A percentile compares a stretch with the other conserved stretches of the same genome.
Evolutionary conservation across 148 eudicot species (phyloP).

Genomic region (Chenopodium formosanum): DNA sequence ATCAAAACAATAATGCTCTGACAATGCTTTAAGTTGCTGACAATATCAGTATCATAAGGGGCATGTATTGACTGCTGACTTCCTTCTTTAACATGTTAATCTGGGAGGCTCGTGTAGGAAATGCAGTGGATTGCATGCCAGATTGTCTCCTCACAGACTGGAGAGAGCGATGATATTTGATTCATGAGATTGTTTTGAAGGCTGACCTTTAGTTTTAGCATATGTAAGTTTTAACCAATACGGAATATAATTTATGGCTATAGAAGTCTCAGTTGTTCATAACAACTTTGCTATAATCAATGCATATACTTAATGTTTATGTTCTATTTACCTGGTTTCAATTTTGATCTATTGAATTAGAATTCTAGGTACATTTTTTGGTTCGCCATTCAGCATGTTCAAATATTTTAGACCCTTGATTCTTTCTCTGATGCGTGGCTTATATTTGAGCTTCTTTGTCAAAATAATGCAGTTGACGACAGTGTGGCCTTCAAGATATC

Average conservation of each 20-base stretch:
- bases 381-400: background rate
- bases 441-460: constrained; percentile 6
- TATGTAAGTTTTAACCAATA: background rate
- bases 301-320: background rate
- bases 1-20: background rate
- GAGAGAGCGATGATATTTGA: background rate
- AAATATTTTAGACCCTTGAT: background rate
- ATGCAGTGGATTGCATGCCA: background rate
- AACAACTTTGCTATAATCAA: background rate
- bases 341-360: background rate
- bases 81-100: background rate
- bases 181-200: background rate
- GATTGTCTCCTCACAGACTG: background rate
- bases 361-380: background rate
- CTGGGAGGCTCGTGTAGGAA: background rate
- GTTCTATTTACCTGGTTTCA: background rate
- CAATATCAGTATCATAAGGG: background rate
- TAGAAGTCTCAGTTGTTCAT: background rate
- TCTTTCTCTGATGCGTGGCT: constrained; percentile 7
- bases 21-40: background rate
- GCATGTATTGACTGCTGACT: background rate
- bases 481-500: constrained; percentile 68
- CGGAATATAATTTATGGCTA: background rate
- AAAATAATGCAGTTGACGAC: constrained; percentile 59
- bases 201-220: background rate